Evolutionary conservation across 148 eudicot species (phyloP), one percentile per base, ranked within the genome.

Genomic region (Rhododendron griersonianum): DNA sequence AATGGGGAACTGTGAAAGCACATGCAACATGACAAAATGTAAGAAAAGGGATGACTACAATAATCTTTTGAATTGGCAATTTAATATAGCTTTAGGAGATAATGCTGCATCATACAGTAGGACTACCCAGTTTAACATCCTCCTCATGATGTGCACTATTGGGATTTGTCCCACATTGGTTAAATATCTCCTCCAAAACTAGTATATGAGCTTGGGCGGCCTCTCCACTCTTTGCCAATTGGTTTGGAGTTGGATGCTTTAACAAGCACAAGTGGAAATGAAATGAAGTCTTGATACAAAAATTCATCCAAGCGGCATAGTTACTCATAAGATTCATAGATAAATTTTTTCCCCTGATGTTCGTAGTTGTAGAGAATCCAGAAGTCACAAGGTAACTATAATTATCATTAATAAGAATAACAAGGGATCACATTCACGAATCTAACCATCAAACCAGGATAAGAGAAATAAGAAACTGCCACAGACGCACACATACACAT

Each of bases 1-100:
- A 84, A 95, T 88, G 7, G 99, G 99, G 63, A 96, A 92, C 99
- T 96, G 87, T 71, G 57, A 77, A 85, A 74, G 78, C 82, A 69
- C 84, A 67, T 23, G 83, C n/a, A 37, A 39, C 33, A 51, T 78
- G 11, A 65, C 18, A 85, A 78, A 82, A 15, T 65, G n/a, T 48
- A 75, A 74, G 77, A 48, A 63, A 76, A 51, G 63, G 73, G 71
- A 14, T 15, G 14, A 75, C 53, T 11, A 23, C n/a, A 11, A 83
- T 10, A 21, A 47, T 71, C 30, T 39, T 83, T n/a, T 30, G 28
- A 18, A 45, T 8, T 15, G 65, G 65, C 65, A 59, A 59, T 19
- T 59, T 1, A 59, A 6, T 21, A 59, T 5, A 59, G 10, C 9
- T 45, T 65, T 65, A 11, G 65, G 44, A 47, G 33, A n/a, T 33